Evolutionary conservation across 352 stramenopile genomes (phyloP), one percentile per base, ranked within the genome.

Genomic region (Phytopythium kandeliae): DNA sequence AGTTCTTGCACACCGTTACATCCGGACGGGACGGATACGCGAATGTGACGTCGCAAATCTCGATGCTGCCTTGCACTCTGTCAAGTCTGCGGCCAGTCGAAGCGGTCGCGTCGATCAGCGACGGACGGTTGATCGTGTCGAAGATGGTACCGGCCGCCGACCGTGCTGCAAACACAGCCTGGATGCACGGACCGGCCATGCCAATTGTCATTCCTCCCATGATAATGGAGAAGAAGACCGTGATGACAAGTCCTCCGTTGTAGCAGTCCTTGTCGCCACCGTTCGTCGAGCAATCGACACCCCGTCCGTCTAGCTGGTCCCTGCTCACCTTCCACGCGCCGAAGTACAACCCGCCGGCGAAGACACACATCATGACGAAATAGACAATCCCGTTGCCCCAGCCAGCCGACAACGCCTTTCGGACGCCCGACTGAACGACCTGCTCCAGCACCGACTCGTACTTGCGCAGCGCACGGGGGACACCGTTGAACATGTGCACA

Each of bases 31-130:
- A 74, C 19, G 68, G 69, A 45, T 80, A 80, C 8, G 58, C 62
- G 10, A 84, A 84, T 1, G 56, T 58, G 11, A 98, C 86, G 51
- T 89, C 71, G 25, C 79, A 71, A 54, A 99, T 65, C 13, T 69
- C 28, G 47, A 83, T 74, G 2, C 25, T 33, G 28, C 78, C 62
- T 42, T 41, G 26, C 13, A 87, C 60, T 1, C 33, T 40, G 15
- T 51, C 26, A 0, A 70, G 50, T 9, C 25, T 67, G 26, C 51
- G 61, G 37, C 66, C 68, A 2, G 30, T 41, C 4, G 67, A 48
- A 22, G 57, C 50, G 2, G 58, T 34, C 17, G 67, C 65, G 40
- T 83, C 63, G 47, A 87, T 84, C n/a, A 59, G 26, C 2, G 79
- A 77, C 47, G 48, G 16, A 11, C 51, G 51, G 11, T 82, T 46